A percentile compares a stretch with the other conserved stretches of the same genome.
Conservation (phyloP, 345 rosid species). For the Lepidium africanum region DNA sequence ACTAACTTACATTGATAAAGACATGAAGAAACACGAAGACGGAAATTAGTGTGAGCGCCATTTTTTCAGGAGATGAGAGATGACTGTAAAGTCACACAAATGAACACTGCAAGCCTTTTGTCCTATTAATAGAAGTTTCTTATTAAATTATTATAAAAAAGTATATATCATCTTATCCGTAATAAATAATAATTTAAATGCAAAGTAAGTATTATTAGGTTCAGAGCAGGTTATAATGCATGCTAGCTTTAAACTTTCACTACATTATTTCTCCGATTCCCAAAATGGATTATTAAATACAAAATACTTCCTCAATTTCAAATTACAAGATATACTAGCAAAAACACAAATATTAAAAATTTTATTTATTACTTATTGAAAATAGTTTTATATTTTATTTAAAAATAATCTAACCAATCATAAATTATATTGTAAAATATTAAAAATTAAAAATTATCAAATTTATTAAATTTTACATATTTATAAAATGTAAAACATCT, state of each 20-base stretch:
- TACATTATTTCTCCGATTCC: no score
- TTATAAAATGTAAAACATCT: no score
- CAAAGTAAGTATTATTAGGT: slow-evolving; percentile 6
- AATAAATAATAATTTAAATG: background rate
- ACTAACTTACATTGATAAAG: slow-evolving; percentile 16
- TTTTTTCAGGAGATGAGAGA: slow-evolving; percentile 10
- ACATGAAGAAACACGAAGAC: background rate
- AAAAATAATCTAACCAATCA: no score
- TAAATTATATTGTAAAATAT: no score
- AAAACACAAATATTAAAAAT: no score
- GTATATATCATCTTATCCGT: background rate
- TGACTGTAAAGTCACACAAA: slow-evolving; percentile 18
- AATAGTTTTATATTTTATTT: no score
- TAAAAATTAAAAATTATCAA: no score
- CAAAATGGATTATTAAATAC: no score
- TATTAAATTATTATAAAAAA: background rate
- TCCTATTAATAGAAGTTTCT: slow-evolving; percentile 18
- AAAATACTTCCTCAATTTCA: no score
- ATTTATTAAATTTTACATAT: no score
- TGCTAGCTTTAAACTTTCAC: slow-evolving; percentile 28
- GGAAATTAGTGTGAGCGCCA: slow-evolving; percentile 18
- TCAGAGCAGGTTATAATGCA: slow-evolving; percentile 21
- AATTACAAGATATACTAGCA: no score
- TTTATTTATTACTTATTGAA: no score
- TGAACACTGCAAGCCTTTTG: slow-evolving; percentile 2